phyloP scores from a whole-genome alignment of 192 early-diverging fungal genomes.

The Glomus cerebriforme region DNA sequence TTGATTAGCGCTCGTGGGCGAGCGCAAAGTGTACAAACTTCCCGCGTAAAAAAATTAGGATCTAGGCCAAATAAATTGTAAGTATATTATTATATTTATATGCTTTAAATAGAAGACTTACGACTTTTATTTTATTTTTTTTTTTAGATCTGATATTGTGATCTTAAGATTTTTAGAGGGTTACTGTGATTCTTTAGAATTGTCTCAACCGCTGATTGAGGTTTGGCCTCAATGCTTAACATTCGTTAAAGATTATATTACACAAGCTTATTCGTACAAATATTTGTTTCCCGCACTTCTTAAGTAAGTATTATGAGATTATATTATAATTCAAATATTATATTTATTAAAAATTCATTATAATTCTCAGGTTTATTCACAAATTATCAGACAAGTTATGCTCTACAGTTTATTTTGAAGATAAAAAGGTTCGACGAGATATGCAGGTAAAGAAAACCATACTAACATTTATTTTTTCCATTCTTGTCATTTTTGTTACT shows the following conservation, averaged over 20 bases:
- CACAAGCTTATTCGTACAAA: conserved; percentile 59
- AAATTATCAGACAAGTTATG: conserved; percentile 53
- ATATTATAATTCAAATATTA: neutral
- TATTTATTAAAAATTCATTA: neutral
- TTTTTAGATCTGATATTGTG: conserved; percentile 63
- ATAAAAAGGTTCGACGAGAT: conserved; percentile 63
- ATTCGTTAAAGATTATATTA: conserved; percentile 63
- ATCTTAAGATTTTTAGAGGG: conserved; percentile 66
- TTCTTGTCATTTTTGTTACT: neutral
- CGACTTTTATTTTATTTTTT: no score
- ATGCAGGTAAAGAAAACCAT: conserved; percentile 41
- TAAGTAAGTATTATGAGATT: conserved; percentile 34
- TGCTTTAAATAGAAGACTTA: no score
- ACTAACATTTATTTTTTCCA: neutral
- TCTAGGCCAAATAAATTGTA: conserved; percentile 56
- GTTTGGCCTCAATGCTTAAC: conserved; percentile 62
- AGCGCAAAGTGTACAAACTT: conserved; percentile 42
- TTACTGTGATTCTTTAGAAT: conserved; percentile 51
- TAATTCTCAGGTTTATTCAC: conserved; percentile 54
- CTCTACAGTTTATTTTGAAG: conserved; percentile 53
- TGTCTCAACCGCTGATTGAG: conserved; percentile 50
- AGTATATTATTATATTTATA: conserved; percentile 29
- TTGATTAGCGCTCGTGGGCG: conserved; percentile 51
- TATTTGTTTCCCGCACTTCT: conserved; percentile 64
- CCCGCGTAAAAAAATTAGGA: conserved; percentile 43